Base-by-base conservation (phyloP, 176 grass and related monocot genomes). In the Aegilops sharonensis region DNA sequence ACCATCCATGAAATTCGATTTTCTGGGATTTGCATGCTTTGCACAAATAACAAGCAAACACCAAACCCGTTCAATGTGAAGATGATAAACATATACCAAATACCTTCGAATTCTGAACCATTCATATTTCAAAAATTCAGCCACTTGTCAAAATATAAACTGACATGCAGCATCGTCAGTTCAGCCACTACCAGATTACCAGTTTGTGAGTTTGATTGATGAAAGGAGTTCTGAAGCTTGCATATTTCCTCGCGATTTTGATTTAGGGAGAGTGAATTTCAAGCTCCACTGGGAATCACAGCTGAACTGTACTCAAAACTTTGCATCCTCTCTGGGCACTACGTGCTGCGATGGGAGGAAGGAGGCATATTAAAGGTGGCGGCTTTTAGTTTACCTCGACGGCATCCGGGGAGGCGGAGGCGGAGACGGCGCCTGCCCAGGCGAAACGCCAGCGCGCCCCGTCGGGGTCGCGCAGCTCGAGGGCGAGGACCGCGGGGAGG, bases 371-470 rank as follows among this genome's bases (percentile, higher is more conserved):
- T 21, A 77, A 56, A 77, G 74, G 47, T 77, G 74, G 47, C 74
- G 47, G 52, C 74, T 17, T 52, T 77, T 3, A 59, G 54, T 59
- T 77, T 72, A 77, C 74, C 74, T 77, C 74, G 74, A 77, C 74
- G 17, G 47, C 74, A 56, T 31, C 52, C 29, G 74, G 47, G 47
- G 25, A 54, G 74, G 47, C 27, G 47, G 25, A 54, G 74, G 27
- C 27, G 27, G 74, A 77, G 74, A 56, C 74, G 29, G 47, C 47
- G 74, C 70, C 70, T 72, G 70, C 70, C 70, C 70, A 72, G 10
- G 70, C 70, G 70, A 72, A 37, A n/a, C 37, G 37, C 70, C 70
- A 72, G 37, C 37, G 70, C n/a, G 70, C 37, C 37, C 37, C 11
- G 70, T 45, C 70, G 35, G 70, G 70, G 70, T 11, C 13, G 37